Conservation (phyloP, 768 basidiomycete species). For the Leccinum obscurum region DNA sequence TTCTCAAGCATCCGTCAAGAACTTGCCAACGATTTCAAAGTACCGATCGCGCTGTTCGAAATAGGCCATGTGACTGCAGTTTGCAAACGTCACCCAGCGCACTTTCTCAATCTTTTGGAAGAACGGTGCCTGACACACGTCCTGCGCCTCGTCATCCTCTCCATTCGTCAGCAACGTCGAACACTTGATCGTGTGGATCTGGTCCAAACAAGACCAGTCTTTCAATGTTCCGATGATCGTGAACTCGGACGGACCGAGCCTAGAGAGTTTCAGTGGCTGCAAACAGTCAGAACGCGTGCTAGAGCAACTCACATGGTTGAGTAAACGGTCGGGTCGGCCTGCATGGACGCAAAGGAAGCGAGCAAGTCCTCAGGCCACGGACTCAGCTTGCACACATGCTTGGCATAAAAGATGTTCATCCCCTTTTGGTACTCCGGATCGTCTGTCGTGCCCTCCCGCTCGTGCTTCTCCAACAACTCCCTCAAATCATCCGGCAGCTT, state of each 20-base stretch:
- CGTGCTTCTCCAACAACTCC: conserved; percentile 33
- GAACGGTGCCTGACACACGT: conserved; percentile 35
- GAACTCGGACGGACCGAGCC: conserved; percentile 37
- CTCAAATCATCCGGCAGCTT: conserved; percentile 30
- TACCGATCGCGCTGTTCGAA: conserved; percentile 20
- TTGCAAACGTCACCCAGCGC: conserved; percentile 38
- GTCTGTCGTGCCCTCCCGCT: conserved; percentile 33
- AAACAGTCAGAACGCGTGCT: background rate
- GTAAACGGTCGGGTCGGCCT: conserved; percentile 36
- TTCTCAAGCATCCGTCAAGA: conserved; percentile 9
- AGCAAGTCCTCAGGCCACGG: conserved; percentile 38
- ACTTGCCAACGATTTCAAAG: conserved; percentile 20
- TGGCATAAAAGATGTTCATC: conserved; percentile 31
- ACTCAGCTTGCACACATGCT: conserved; percentile 36
- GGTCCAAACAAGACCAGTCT: conserved; percentile 47
- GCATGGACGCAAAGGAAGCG: conserved; percentile 26
- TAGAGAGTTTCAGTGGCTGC: background rate
- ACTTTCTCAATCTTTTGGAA: conserved; percentile 34
- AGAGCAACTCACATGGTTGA: conserved; percentile 33
- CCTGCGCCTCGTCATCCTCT: conserved; percentile 39
- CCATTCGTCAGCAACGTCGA: conserved; percentile 43
- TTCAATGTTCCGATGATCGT: conserved; percentile 42
- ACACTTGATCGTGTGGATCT: conserved; percentile 39
- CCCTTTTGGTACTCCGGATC: conserved; percentile 36
- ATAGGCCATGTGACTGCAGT: conserved; percentile 19